Percentiles rank a stretch among this genome's conserved stretches.
Conservation (phyloP, 2,329 filamentous ascomycete genomes). For the Ophiostoma sp. region DNA sequence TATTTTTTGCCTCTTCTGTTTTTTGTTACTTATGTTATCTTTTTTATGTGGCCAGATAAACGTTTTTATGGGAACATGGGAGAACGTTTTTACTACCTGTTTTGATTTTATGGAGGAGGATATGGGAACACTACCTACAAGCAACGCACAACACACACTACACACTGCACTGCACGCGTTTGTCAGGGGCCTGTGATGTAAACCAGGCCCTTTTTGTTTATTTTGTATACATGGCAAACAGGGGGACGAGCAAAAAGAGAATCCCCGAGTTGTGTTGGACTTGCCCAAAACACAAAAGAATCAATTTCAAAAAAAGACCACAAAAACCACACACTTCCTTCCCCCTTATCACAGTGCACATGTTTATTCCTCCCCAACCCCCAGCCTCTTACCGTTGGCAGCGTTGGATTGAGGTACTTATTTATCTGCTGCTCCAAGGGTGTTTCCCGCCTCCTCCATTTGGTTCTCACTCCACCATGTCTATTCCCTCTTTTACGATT, state of each 20-base stretch:
- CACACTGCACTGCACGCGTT: conserved; percentile 3
- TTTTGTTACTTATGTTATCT: neutral
- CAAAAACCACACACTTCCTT: neutral
- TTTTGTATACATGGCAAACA: neutral
- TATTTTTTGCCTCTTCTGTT: neutral
- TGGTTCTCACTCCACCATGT: neutral
- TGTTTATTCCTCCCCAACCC: neutral
- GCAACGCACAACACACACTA: neutral
- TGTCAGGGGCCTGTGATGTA: conserved; percentile 20
- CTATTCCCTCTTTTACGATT: neutral
- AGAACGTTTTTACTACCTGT: conserved; percentile 11
- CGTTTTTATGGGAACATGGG: conserved; percentile 21
- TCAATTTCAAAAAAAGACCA: neutral
- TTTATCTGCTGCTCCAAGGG: neutral
- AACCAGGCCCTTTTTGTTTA: neutral
- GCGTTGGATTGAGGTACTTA: neutral
- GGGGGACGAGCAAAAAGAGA: neutral
- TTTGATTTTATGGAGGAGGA: conserved; percentile 5
- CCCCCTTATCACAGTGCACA: neutral
- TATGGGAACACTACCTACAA: neutral
- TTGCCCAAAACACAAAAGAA: neutral
- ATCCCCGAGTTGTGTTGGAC: neutral
- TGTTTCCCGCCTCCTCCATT: neutral
- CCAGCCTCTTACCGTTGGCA: neutral
- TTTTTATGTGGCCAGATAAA: conserved; percentile 24